Percentiles rank a stretch among this genome's conserved stretches.
phyloP scores from a whole-genome alignment of 805 yeast species.

The Saturnispora zaruensis region DNA sequence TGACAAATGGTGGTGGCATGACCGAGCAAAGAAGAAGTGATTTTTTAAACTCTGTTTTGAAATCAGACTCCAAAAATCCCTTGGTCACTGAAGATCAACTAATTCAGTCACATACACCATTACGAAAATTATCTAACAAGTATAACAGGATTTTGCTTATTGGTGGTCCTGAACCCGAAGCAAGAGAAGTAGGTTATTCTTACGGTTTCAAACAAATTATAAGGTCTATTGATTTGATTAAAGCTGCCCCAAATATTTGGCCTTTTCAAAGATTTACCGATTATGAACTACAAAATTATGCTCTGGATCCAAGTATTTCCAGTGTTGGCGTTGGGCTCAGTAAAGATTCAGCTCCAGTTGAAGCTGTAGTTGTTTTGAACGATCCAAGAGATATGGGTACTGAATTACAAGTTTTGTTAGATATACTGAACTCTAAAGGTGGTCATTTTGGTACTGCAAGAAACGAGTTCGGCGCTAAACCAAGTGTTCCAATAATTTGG shows the following conservation, averaged over 20 bases:
- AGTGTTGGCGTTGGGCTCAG: constrained; percentile 16
- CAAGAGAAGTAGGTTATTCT: constrained; percentile 62
- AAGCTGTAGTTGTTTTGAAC: constrained; percentile 74
- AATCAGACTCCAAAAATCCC: constrained; percentile 30
- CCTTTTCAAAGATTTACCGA: constrained; percentile 54
- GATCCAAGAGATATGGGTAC: constrained; percentile 88
- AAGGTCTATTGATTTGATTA: constrained; percentile 62
- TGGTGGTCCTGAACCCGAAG: constrained; percentile 68
- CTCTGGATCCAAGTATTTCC: constrained; percentile 24
- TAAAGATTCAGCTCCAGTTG: constrained; percentile 37
- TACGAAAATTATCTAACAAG: constrained; percentile 44
- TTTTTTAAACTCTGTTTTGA: constrained; percentile 35
- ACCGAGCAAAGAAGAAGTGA: constrained; percentile 39
- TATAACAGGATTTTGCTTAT: constrained; percentile 63
- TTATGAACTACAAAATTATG: constrained; percentile 37
- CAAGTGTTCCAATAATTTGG: constrained; percentile 65
- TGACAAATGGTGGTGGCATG: constrained; percentile 86
- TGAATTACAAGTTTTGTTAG: constrained; percentile 71
- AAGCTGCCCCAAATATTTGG: constrained; percentile 46
- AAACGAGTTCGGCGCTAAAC: constrained; percentile 31
- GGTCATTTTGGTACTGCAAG: constrained; percentile 64
- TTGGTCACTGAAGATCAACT: constrained; percentile 53
- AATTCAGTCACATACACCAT: constrained; percentile 84
- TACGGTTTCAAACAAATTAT: constrained; percentile 76
- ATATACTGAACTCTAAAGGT: constrained; percentile 50